Conservation (phyloP, 2,329 filamentous ascomycete species). For the Furcasterigmium sp. region DNA sequence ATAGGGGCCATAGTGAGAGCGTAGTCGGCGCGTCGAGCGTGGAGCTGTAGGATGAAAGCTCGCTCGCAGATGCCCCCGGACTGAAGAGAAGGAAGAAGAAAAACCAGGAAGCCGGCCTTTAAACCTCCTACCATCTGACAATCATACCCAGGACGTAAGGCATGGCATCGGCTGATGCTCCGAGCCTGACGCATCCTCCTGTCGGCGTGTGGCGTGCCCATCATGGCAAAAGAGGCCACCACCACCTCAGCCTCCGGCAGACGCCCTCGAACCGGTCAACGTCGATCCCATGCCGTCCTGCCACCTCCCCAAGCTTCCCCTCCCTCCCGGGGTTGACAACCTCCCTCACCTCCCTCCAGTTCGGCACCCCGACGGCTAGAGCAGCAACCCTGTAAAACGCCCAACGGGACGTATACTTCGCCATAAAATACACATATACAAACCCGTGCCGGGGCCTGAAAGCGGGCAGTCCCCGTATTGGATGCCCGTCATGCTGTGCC, state of each 20-base stretch:
- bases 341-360: conserved; percentile 25
- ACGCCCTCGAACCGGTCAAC: conserved; percentile 21
- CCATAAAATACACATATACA: conserved; percentile 34
- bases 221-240: conserved; percentile 29
- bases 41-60: too few species aligned
- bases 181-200: too few species aligned
- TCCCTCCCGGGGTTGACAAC: conserved; percentile 38
- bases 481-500: conserved; percentile 29
- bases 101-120: too few species aligned
- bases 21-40: too few species aligned
- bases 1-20: too few species aligned
- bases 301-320: conserved; percentile 26
- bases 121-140: too few species aligned
- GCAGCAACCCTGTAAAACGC: conserved; percentile 31
- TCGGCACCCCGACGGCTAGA: conserved; percentile 18
- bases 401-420: conserved; percentile 37
- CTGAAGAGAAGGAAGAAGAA: too few species aligned
- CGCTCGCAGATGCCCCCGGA: too few species aligned
- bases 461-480: conserved; percentile 19
- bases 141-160: too few species aligned
- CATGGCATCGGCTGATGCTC: too few species aligned
- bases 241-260: conserved; percentile 17
- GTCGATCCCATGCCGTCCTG: conserved; percentile 30
- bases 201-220: too few species aligned
- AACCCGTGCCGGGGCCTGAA: conserved; percentile 15